Conservation (phyloP, 768 basidiomycete species). For the Trametopsis cervina region DNA sequence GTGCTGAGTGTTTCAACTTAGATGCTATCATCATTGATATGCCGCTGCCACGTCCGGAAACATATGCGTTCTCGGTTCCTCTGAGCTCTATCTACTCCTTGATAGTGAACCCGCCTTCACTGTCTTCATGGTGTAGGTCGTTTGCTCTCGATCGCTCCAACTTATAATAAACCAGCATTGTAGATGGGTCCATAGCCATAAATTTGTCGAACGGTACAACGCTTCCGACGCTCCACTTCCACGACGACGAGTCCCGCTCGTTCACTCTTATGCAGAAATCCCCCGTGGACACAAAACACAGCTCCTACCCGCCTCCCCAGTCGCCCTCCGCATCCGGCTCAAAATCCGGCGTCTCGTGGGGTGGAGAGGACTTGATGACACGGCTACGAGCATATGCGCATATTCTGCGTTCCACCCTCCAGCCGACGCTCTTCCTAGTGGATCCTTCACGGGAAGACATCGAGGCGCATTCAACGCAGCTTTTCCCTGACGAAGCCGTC, state of each 20-base stretch:
- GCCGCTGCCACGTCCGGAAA: constrained; percentile 77
- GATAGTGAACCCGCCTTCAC: constrained; percentile 74
- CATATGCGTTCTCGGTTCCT: constrained; percentile 94
- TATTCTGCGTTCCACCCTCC: constrained; percentile 78
- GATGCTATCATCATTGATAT: constrained; percentile 84
- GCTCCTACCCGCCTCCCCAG: constrained; percentile 56
- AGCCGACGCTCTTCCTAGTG: constrained; percentile 80
- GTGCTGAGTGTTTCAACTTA: constrained; percentile 22
- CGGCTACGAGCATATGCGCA: constrained; percentile 73
- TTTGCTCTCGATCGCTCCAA: constrained; percentile 2
- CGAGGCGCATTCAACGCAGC: constrained; percentile 79
- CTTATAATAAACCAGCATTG: not conserved
- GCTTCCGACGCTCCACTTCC: constrained; percentile 87
- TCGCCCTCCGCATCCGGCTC: constrained; percentile 40
- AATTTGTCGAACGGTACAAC: constrained; percentile 84
- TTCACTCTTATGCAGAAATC: constrained; percentile 45
- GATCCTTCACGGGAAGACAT: constrained; percentile 93
- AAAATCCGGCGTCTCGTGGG: constrained; percentile 56
- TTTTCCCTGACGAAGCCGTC: constrained; percentile 82
- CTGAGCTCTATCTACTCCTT: constrained; percentile 86
- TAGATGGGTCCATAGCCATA: constrained; percentile 84
- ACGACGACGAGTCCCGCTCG: constrained; percentile 92
- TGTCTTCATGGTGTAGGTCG: constrained; percentile 74
- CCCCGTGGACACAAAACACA: constrained; percentile 24
- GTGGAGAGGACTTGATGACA: constrained; percentile 79